phyloP scores from a whole-genome alignment of 2,329 filamentous ascomycete genomes.

The Chaetothyriales sp. region DNA sequence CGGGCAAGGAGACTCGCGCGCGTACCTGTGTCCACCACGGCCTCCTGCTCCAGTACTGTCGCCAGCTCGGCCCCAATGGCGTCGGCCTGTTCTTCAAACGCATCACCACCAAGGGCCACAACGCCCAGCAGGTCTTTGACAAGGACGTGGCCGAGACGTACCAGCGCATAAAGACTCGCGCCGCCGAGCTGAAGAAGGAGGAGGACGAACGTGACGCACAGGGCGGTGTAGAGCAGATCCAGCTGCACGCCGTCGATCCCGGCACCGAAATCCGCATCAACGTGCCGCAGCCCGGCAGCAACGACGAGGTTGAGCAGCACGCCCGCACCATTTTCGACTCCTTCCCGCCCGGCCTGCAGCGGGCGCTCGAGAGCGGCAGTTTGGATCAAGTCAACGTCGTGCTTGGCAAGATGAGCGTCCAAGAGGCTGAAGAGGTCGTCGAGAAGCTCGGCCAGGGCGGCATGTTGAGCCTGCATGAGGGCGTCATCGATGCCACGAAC shows the following conservation, averaged over 20 bases:
- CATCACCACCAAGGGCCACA: slow-evolving; percentile 76
- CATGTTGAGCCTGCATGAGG: slow-evolving; percentile 79
- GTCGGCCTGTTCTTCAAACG: slow-evolving; percentile 92
- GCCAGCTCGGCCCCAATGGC: slow-evolving; percentile 74
- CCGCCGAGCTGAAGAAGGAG: slow-evolving; percentile 56
- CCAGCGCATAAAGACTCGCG: slow-evolving; percentile 61
- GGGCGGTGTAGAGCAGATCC: slow-evolving; percentile 82
- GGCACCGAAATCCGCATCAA: slow-evolving; percentile 81
- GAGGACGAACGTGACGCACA: slow-evolving; percentile 37
- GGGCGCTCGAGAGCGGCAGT: slow-evolving; percentile 74
- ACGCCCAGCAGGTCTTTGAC: slow-evolving; percentile 78
- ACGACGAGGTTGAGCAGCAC: slow-evolving; percentile 47
- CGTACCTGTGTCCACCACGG: slow-evolving; percentile 87
- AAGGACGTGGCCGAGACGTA: slow-evolving; percentile 90
- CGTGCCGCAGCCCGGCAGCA: slow-evolving; percentile 56
- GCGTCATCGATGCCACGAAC: slow-evolving; percentile 90
- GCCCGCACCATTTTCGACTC: slow-evolving; percentile 66
- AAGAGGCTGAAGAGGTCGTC: slow-evolving; percentile 75
- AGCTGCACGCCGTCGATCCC: slow-evolving; percentile 89
- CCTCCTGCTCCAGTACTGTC: slow-evolving; percentile 85
- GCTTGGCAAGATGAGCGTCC: slow-evolving; percentile 73
- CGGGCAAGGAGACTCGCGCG: slow-evolving; percentile 60
- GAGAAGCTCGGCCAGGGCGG: slow-evolving; percentile 68
- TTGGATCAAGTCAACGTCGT: slow-evolving; percentile 82
- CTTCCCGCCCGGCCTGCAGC: slow-evolving; percentile 68